Base-by-base conservation (phyloP, 2,329 filamentous ascomycete genomes). In the Leptodontidium sp. region DNA sequence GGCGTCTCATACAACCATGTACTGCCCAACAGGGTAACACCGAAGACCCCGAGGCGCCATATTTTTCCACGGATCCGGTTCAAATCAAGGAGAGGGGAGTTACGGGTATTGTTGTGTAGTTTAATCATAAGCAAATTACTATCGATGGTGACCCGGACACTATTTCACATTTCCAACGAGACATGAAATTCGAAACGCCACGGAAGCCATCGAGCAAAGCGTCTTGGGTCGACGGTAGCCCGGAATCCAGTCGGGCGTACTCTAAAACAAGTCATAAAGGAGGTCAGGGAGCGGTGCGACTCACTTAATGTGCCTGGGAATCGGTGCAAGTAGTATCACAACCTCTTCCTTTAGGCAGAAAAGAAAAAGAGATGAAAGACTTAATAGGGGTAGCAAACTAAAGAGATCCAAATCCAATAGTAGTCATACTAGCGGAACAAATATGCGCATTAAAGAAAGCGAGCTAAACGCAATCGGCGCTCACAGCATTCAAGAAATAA, bases 141-240 rank as follows among this genome's bases (percentile, higher is more conserved):
- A 21, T 21, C 21, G 21, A 21, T 21, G 21, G 21, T 21, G 21
- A 21, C 21, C 21, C 21, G 21, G 21, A 21, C 32, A 78, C 70
- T 64, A 77, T 77, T 69, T 65, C 67, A 53, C 58, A 75, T 64
- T 67, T 78, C 12, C 74, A 72, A 67, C 40, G 53, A 68, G 70
- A 63, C 43, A 71, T 78, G 68, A 72, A 70, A 45, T 78, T 21
- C 21, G 21, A 21, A 21, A 21, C 21, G 21, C 21, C 21, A 21
- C 21, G 21, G 21, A 21, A 21, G 78, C 70, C 61, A 61, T n/a
- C 70, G 17, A 24, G 65, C 67, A 70, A 52, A 52, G 70, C 66
- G 1, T 73, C 47, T 68, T 73, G 66, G 72, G 73, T 75, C 62
- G 64, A 71, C 45, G 12, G 65, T 61, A 68, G 71, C 68, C 50